phyloP scores from a whole-genome alignment of 2,329 filamentous ascomycete genomes.

The Hypoxylon rubiginosum region DNA sequence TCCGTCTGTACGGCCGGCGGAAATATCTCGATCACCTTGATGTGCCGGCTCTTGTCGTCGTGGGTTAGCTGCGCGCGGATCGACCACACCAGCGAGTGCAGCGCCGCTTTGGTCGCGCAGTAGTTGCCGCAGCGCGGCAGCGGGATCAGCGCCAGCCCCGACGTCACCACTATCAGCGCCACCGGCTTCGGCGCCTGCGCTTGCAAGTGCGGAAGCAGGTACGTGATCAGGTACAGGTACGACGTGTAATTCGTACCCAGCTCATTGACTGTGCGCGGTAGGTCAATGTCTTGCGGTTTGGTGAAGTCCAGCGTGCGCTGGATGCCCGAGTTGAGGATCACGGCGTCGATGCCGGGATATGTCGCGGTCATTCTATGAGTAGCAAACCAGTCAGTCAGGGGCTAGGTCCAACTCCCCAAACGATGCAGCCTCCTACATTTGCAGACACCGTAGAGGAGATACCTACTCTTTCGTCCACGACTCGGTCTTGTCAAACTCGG shows the following conservation, averaged over 20 bases:
- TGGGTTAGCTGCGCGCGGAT: slow-evolving; percentile 58
- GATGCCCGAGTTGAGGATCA: slow-evolving; percentile 70
- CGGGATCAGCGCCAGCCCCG: slow-evolving; percentile 63
- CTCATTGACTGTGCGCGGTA: slow-evolving; percentile 57
- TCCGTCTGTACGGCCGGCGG: slow-evolving; percentile 64
- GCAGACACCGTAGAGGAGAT: neutral
- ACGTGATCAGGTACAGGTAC: slow-evolving; percentile 59
- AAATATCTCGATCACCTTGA: slow-evolving; percentile 62
- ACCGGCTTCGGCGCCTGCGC: slow-evolving; percentile 39
- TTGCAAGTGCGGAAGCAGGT: slow-evolving; percentile 61
- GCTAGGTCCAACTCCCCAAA: neutral
- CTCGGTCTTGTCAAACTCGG: slow-evolving; percentile 56
- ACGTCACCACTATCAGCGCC: slow-evolving; percentile 55
- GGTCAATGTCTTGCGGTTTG: slow-evolving; percentile 54
- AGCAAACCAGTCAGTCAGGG: neutral
- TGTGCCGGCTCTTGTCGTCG: slow-evolving; percentile 46
- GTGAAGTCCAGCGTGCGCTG: slow-evolving; percentile 67
- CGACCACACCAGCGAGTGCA: slow-evolving; percentile 62
- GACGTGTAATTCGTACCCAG: slow-evolving; percentile 64
- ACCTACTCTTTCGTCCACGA: slow-evolving; percentile 57
- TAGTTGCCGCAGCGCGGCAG: slow-evolving; percentile 63
- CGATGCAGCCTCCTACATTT: neutral
- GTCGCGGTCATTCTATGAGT: slow-evolving; percentile 50
- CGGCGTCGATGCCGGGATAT: slow-evolving; percentile 66
- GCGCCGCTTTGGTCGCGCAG: slow-evolving; percentile 66